Evolutionary conservation across 345 rosid species (phyloP).

Genomic region (Salix suchowensis): DNA sequence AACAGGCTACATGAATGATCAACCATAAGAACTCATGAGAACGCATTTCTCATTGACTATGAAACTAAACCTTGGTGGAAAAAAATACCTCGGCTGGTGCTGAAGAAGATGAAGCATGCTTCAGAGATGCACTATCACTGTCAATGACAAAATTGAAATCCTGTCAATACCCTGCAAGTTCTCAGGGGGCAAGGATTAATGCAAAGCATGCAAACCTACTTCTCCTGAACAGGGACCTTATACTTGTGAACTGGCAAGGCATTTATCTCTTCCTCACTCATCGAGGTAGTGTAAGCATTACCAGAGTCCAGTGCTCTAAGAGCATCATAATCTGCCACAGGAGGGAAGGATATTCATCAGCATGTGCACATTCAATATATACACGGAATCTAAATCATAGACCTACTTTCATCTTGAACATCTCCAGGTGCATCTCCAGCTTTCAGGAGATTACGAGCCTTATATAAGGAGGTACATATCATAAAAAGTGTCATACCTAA

Average conservation of each 20-base stretch:
- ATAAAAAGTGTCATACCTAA: slow-evolving; percentile 44
- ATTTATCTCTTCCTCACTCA: slow-evolving; percentile 96
- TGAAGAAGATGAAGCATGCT: slow-evolving; percentile 42
- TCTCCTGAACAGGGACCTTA: slow-evolving; percentile 46
- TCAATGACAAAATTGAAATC: background rate
- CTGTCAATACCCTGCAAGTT: background rate
- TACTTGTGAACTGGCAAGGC: slow-evolving; percentile 85
- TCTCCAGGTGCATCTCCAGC: background rate
- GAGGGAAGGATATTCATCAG: background rate
- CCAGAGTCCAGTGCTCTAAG: slow-evolving; percentile 88
- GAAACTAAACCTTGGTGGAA: background rate
- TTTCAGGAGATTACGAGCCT: too few species aligned
- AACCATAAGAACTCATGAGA: background rate
- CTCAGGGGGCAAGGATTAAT: background rate
- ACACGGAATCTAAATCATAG: background rate
- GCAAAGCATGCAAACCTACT: slow-evolving; percentile 26
- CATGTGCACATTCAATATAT: background rate
- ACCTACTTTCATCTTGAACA: background rate
- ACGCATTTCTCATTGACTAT: background rate
- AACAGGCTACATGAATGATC: background rate
- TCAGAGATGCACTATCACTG: slow-evolving; percentile 38
- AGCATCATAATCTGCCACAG: slow-evolving; percentile 74
- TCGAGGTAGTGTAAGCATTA: slow-evolving; percentile 57
- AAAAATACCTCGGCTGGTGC: slow-evolving; percentile 42
- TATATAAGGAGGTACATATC: too few species aligned